Evolutionary conservation across 768 basidiomycete species (phyloP).

Genomic region (Chalciporus pseudorubinellus): DNA sequence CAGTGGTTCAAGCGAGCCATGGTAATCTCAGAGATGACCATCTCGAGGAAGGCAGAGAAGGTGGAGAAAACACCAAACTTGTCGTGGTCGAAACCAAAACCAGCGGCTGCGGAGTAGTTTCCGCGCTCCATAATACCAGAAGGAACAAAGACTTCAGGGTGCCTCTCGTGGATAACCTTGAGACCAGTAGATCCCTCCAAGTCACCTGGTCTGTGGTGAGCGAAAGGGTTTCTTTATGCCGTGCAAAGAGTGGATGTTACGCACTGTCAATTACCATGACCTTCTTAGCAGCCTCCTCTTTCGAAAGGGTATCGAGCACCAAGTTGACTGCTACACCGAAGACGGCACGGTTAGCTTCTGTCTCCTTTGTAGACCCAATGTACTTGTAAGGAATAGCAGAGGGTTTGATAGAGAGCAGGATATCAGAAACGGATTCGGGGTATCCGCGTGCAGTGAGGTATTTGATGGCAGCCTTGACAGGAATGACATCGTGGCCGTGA

Average conservation of each 20-base stretch:
- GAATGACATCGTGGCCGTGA: constrained; percentile 85
- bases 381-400: constrained; percentile 54
- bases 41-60: constrained; percentile 90
- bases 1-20: constrained; percentile 92
- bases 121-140: constrained; percentile 88
- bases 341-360: constrained; percentile 75
- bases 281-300: constrained; percentile 73
- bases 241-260: constrained; percentile 17
- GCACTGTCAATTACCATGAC: constrained; percentile 87
- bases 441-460: constrained; percentile 70
- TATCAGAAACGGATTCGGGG: constrained; percentile 42
- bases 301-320: constrained; percentile 71
- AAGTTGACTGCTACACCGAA: constrained; percentile 83
- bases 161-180: constrained; percentile 85
- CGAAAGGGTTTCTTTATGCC: background rate
- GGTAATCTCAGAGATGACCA: constrained; percentile 84
- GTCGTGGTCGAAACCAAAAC: constrained; percentile 79
- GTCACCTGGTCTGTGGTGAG: constrained; percentile 49
- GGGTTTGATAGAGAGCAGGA: constrained; percentile 68
- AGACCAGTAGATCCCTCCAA: constrained; percentile 88
- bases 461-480: constrained; percentile 73
- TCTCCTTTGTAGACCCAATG: constrained; percentile 68
- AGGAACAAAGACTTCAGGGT: constrained; percentile 82
- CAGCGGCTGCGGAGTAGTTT: constrained; percentile 81
- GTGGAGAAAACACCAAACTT: constrained; percentile 90